Percentiles rank a stretch among this genome's conserved stretches.
Evolutionary conservation across 1,139 yeast genomes (phyloP).

Genomic region (Meyerozyma elateridarum): DNA sequence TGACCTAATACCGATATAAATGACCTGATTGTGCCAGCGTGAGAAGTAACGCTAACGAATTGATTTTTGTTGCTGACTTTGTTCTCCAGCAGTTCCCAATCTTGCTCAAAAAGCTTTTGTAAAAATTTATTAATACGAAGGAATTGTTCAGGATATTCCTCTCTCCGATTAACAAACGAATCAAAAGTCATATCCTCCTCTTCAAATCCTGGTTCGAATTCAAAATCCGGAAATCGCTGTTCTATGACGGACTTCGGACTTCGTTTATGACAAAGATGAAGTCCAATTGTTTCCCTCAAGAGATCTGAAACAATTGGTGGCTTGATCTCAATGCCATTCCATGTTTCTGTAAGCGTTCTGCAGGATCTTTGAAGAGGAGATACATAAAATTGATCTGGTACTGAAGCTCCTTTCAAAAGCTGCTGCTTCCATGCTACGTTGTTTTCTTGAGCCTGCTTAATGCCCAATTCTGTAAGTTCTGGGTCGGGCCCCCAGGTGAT

Average conservation of each 20-base stretch:
- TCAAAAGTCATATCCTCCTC: conserved; percentile 45
- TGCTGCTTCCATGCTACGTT: conserved; percentile 41
- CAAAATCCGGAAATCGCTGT: conserved; percentile 36
- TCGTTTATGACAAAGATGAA: conserved; percentile 64
- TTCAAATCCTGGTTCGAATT: conserved; percentile 41
- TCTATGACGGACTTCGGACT: conserved; percentile 29
- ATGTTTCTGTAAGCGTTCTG: conserved; percentile 53
- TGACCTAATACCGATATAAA: conserved; percentile 51
- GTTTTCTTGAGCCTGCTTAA: conserved; percentile 41
- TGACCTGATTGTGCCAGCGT: conserved; percentile 58
- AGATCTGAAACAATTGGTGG: conserved; percentile 48
- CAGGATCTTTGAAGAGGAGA: conserved; percentile 66
- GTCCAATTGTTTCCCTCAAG: conserved; percentile 64
- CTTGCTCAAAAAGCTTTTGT: conserved; percentile 44
- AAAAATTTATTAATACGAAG: conserved; percentile 46
- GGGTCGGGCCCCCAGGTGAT: conserved; percentile 69
- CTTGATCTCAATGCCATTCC: conserved; percentile 42
- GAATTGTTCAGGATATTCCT: conserved; percentile 44
- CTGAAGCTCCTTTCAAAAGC: conserved; percentile 42
- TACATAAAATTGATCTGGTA: conserved; percentile 51
- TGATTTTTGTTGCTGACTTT: conserved; percentile 20
- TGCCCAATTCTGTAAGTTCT: conserved; percentile 54
- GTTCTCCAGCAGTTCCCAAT: conserved; percentile 25
- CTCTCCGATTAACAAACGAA: conserved; percentile 37
- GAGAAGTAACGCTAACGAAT: conserved; percentile 51